Evolutionary conservation across 148 eudicot genomes (phyloP), one percentile per base, ranked within the genome.

Genomic region (Amaranthus cruentus): DNA sequence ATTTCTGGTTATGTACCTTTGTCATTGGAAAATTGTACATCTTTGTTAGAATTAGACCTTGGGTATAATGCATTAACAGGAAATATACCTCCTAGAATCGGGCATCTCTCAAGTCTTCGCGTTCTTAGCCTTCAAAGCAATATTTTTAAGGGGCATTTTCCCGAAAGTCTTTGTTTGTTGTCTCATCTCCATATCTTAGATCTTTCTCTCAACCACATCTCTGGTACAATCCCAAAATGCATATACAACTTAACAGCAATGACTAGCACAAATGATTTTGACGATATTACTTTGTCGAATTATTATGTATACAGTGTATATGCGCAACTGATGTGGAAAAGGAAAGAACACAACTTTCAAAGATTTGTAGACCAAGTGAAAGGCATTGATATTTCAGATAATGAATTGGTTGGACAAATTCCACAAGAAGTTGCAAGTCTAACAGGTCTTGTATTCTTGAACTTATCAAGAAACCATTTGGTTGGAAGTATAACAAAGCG

Each of bases 391-490:
- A 2, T 78, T 4, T 73, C 76, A 18, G 1, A 6, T 55, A 68
- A 73, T 53, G 38, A 60, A 15, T 4, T 73, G 38, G 59, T 3
- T 28, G 43, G 69, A 21, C 50, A 38, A 52, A 73, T 78, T 2
- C 77, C 81, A 0, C 10, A 68, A 5, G 73, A 53, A 52, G 60
- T 78, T 15, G 43, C 77, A 9, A 44, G 15, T 47, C 81, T 78
- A 0, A 60, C 0, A 4, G 77, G 63, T 18, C 9, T 78, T 3
- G 44, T 21, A 5, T 44, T 56, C 50, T 10, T 78, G 18, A 60
- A 73, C 28, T 68, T 78, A 3, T 73, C 81, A 47, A 49, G 49
- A 62, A 76, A 76, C 70, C 62, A 70, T 4, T 54, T 76, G 70
- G 47, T 4, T 4, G 70, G 74, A 47, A 62, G 59, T 48, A 62